A percentile compares a stretch with the other conserved stretches of the same genome.
These are phyloP conservation scores for Calycina herbarum DNA, from an alignment of 2,329 filamentous ascomycete genomes.

Conservation along the genomic window DNA sequence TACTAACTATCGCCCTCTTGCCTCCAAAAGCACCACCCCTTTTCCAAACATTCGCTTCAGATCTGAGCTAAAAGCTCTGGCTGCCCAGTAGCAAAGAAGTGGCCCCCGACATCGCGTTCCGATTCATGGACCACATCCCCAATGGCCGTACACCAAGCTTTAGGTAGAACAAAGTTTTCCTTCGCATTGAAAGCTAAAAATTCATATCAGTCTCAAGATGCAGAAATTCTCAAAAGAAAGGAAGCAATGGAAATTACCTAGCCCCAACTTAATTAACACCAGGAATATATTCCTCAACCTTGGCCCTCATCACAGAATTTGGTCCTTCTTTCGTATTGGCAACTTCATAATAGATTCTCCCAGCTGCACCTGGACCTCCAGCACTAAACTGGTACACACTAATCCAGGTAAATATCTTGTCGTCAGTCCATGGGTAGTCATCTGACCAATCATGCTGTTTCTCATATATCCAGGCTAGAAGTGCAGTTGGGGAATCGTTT, in stretches of 20 bases:
- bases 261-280: constrained; percentile 45
- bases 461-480: constrained; percentile 79
- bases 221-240: background rate
- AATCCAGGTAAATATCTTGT: constrained; percentile 75
- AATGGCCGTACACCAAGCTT: constrained; percentile 56
- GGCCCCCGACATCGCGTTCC: constrained; percentile 43
- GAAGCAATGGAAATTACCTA: constrained; percentile 36
- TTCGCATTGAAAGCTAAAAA: constrained; percentile 53
- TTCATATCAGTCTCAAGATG: background rate
- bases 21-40: constrained; percentile 45
- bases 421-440: constrained; percentile 69
- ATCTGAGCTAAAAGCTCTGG: constrained; percentile 55
- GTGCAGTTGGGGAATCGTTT: constrained; percentile 66
- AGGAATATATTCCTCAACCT: constrained; percentile 28
- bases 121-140: constrained; percentile 60
- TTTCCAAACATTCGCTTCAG: constrained; percentile 59
- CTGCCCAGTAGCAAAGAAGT: constrained; percentile 61
- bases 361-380: constrained; percentile 66
- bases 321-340: constrained; percentile 41
- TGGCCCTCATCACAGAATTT: constrained; percentile 27
- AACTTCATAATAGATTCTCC: constrained; percentile 72
- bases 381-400: constrained; percentile 70
- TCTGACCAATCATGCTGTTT: constrained; percentile 79
- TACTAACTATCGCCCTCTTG: too few relatives aligned
- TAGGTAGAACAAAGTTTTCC: constrained; percentile 56